A percentile compares a stretch with the other conserved stretches of the same genome.
phyloP scores from a whole-genome alignment of 305 asterid genomes.

The Withania somnifera region DNA sequence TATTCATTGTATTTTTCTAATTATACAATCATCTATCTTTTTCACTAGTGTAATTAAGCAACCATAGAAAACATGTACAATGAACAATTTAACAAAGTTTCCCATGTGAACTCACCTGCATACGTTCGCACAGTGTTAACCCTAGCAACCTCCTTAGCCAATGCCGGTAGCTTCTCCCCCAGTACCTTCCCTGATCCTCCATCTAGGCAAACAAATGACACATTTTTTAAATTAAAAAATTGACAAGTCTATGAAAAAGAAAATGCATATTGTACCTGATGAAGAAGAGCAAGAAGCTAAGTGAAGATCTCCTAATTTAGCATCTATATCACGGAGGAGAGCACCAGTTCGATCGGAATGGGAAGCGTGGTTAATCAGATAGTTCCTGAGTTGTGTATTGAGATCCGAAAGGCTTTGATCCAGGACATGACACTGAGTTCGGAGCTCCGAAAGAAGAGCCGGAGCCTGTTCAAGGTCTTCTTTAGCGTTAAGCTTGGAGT shows the following conservation, averaged over 20 bases:
- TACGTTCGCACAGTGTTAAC: conserved; percentile 79
- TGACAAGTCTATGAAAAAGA: neutral
- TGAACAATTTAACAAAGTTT: neutral
- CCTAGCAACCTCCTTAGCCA: conserved; percentile 96
- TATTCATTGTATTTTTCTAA: neutral
- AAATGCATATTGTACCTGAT: conserved; percentile 6
- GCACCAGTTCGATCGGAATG: conserved; percentile 37
- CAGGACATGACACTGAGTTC: conserved; percentile 41
- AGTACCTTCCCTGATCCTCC: conserved; percentile 48
- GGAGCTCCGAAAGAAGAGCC: conserved; percentile 53
- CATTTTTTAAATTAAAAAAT: neutral
- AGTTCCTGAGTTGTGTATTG: conserved; percentile 29
- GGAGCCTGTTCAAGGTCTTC: conserved; percentile 58
- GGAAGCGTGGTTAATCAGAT: conserved; percentile 39
- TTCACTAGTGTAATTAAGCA: neutral
- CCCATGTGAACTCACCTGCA: conserved; percentile 44
- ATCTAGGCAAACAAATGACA: conserved; percentile 17
- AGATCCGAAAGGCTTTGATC: conserved; percentile 48
- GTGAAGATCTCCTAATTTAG: conserved; percentile 45
- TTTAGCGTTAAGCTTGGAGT: conserved; percentile 40
- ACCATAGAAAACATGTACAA: neutral
- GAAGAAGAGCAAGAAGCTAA: conserved; percentile 30
- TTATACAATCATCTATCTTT: neutral
- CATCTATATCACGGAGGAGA: conserved; percentile 29
- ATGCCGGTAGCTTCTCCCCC: conserved; percentile 73